These are phyloP conservation scores for Ambrosiella cleistominuta DNA, from an alignment of 2,329 filamentous ascomycete genomes.

Conservation along the genomic window DNA sequence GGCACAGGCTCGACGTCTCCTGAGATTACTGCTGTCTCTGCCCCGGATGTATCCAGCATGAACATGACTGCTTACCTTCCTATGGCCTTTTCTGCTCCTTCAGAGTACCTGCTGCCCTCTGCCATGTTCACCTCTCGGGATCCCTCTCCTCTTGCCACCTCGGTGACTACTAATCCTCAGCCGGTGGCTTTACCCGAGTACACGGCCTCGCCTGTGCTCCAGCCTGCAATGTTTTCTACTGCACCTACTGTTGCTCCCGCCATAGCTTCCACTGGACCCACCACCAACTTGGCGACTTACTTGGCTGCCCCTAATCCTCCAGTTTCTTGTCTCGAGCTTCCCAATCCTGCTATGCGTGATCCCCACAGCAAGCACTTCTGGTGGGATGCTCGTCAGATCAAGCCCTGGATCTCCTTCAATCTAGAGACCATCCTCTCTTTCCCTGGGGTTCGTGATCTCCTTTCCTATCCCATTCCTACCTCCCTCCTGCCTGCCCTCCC, in stretches of 20 bases:
- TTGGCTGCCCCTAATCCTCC: slow-evolving; percentile 66
- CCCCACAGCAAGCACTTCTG: slow-evolving; percentile 69
- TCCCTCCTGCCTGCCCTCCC: slow-evolving; percentile 42
- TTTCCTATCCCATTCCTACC: slow-evolving; percentile 49
- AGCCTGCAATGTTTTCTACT: neutral
- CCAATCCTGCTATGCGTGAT: slow-evolving; percentile 46
- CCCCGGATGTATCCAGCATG: neutral
- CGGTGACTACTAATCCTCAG: neutral
- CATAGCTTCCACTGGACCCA: slow-evolving; percentile 22
- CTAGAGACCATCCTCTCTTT: slow-evolving; percentile 46
- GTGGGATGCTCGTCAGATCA: slow-evolving; percentile 86
- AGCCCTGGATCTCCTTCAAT: slow-evolving; percentile 68
- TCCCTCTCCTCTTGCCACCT: slow-evolving; percentile 25
- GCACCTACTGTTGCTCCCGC: slow-evolving; percentile 18
- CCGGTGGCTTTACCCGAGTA: neutral
- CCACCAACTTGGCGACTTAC: slow-evolving; percentile 48
- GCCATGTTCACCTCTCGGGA: slow-evolving; percentile 22
- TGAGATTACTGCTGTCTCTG: neutral
- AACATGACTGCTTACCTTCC: neutral
- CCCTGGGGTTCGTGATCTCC: slow-evolving; percentile 52
- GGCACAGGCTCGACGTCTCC: neutral
- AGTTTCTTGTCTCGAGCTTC: slow-evolving; percentile 63
- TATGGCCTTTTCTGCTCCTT: neutral
- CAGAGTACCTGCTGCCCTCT: slow-evolving; percentile 6
- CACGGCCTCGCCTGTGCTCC: neutral